Evolutionary conservation across 2,329 filamentous ascomycete genomes (phyloP).

Genomic region (Beauveria scarabaeidicola): DNA sequence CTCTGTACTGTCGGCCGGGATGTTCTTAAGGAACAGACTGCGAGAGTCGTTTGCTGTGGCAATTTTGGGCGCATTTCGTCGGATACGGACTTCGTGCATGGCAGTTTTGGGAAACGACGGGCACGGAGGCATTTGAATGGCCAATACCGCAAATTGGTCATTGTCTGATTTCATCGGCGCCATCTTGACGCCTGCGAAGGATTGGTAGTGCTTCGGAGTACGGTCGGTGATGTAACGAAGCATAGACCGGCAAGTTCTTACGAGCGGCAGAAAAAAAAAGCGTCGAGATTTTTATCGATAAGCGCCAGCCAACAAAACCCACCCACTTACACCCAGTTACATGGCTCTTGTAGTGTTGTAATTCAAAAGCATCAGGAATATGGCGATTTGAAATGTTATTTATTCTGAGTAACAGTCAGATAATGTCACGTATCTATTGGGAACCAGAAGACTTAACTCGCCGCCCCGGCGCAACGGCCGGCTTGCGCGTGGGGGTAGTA

Average conservation of each 20-base stretch:
- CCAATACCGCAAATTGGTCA: constrained; percentile 60
- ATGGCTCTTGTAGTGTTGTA: no score
- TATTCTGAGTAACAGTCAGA: no score
- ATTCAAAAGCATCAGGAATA: no score
- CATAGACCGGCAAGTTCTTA: neutral
- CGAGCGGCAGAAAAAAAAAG: neutral
- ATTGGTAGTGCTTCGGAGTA: neutral
- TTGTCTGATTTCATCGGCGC: constrained; percentile 17
- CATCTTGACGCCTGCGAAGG: constrained; percentile 18
- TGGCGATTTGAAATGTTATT: no score
- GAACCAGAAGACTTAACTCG: no score
- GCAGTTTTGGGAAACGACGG: constrained; percentile 53
- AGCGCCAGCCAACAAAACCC: neutral
- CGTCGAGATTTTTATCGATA: constrained; percentile 2
- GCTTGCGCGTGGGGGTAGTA: no score
- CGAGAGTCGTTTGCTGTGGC: constrained; percentile 65
- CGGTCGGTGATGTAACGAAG: neutral
- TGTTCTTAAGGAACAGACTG: constrained; percentile 83
- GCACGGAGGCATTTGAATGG: constrained; percentile 56
- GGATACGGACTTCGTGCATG: constrained; percentile 80
- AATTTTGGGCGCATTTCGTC: constrained; percentile 71
- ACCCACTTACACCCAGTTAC: neutral
- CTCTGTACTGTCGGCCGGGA: constrained; percentile 77
- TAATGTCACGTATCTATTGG: no score
- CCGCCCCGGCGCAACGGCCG: no score